phyloP scores from a whole-genome alignment of 2,329 filamentous ascomycete species.

The Calonectria pauciramosa region DNA sequence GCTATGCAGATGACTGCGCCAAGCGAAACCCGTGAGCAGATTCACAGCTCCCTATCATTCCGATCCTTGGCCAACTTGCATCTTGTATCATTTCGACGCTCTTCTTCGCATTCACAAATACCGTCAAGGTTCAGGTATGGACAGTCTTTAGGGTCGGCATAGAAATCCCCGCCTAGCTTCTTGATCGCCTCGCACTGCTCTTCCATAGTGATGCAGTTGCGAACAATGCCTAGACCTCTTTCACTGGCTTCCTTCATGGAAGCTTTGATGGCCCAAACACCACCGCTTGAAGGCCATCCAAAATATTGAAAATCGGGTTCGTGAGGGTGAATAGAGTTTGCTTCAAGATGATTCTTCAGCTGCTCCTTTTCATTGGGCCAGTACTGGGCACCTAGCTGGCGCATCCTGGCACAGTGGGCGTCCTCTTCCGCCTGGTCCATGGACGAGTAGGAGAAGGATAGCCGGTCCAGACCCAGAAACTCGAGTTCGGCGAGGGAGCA shows the following conservation, averaged over 20 bases:
- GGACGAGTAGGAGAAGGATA: background rate
- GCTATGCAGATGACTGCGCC: background rate
- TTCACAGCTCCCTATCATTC: background rate
- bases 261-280: background rate
- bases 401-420: background rate
- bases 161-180: background rate
- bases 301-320: background rate
- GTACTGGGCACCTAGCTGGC: background rate
- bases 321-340: background rate
- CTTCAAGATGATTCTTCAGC: background rate
- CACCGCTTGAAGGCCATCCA: background rate
- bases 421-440: background rate
- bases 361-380: background rate
- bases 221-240: background rate
- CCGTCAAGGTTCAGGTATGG: background rate
- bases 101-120: background rate
- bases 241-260: background rate
- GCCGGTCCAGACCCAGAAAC: background rate
- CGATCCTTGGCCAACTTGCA: background rate
- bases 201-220: background rate
- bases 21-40: background rate
- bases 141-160: background rate
- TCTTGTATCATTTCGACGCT: background rate
- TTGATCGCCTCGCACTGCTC: background rate
- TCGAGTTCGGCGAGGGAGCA: background rate